Conservation (phyloP, 2,329 filamentous ascomycete species). For the Venturia pyrina region DNA sequence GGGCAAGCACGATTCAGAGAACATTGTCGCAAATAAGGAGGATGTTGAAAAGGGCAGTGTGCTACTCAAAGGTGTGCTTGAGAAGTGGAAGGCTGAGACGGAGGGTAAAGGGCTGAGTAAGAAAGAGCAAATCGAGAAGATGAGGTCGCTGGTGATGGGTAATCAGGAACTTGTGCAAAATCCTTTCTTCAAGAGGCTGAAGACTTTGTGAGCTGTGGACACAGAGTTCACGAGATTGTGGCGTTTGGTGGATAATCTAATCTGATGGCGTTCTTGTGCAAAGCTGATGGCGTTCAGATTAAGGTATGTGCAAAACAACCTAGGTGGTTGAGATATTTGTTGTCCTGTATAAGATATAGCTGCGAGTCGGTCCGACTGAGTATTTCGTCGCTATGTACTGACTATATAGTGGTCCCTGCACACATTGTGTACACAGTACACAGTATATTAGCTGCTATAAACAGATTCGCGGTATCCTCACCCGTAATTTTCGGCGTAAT, state of each 20-base stretch:
- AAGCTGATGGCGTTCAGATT: not conserved
- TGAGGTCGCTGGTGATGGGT: constrained; percentile 68
- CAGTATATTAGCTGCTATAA: no score
- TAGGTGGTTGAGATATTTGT: no score
- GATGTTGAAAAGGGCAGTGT: constrained; percentile 84
- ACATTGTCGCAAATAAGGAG: constrained; percentile 60
- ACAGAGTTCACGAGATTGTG: not conserved
- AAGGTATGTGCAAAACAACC: not conserved
- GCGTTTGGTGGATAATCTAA: not conserved
- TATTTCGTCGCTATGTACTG: not conserved
- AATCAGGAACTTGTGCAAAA: constrained; percentile 56
- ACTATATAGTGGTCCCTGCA: not conserved
- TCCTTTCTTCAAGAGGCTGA: constrained; percentile 56
- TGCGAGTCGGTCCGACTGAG: not conserved
- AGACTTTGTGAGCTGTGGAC: constrained; percentile 29
- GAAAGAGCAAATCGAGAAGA: constrained; percentile 65
- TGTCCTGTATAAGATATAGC: not conserved
- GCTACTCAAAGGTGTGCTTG: constrained; percentile 71
- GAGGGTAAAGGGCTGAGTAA: constrained; percentile 48
- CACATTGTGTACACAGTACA: no score
- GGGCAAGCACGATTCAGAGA: constrained; percentile 52
- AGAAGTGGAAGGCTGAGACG: constrained; percentile 70
- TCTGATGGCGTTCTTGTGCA: not conserved
- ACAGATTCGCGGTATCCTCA: no score
- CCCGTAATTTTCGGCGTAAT: not conserved